Evolutionary conservation across 1,139 yeast genomes (phyloP), one percentile per base, ranked within the genome.

Genomic region (Taphrina populina): DNA sequence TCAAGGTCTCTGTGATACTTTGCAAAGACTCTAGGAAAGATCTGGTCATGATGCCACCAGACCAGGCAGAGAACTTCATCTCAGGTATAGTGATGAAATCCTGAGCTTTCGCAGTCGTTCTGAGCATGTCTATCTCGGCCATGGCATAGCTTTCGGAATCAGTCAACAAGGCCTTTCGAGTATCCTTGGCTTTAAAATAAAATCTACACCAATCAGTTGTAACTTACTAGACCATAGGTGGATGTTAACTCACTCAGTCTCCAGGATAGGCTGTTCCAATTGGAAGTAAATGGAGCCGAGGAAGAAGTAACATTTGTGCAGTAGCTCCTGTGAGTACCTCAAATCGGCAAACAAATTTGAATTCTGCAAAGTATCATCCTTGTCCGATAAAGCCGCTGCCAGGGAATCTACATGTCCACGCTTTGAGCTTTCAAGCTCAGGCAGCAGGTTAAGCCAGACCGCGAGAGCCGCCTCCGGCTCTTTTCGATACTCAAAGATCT

Each of bases 231-330:
- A 71, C 30, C 63, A 65, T 36, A 74, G 68, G 64, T 84, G 88
- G 63, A 79, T 88, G 66, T 85, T 81, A 0, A 88, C 83, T n/a
- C 63, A 61, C 43, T 61, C 53, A 17, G 58, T 57, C 62, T 81
- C 84, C 26, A 67, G 45, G 2, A 64, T 62, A 51, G 71, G 73
- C 58, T 69, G 70, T 27, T 64, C 66, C 37, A 75, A 68, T 64
- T 84, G 88, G 63, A 80, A 90, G 66, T 85, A 82, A 0, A 88
- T 83, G 0, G 95, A 84, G 0, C 88, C 98, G 36, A 85, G 72
- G 61, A 88, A 79, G 66, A 88, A 90, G 65, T 79, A 83, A 49
- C 84, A 77, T 56, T 88, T 82, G 67, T 90, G 96, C 20, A 85
- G 70, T 11, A 80, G 66, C 51, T 88, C 84, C 52, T 75, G 66